These are phyloP conservation scores for Tetradesmus lagerheimii DNA, from an alignment of 139 green algal species.

Conservation along the genomic window DNA sequence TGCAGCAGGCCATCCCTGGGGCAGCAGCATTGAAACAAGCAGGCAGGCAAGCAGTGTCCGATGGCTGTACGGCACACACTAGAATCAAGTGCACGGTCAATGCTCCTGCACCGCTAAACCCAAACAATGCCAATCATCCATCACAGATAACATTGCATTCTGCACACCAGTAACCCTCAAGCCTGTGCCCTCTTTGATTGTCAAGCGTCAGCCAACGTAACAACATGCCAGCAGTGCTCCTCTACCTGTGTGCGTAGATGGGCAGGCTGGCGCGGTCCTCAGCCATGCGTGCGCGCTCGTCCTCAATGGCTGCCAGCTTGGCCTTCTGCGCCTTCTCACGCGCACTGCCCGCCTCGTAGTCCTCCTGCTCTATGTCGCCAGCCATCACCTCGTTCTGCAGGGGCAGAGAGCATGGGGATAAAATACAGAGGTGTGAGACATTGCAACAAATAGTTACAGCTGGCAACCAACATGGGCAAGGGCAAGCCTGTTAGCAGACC, in stretches of 20 bases:
- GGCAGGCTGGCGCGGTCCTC: slow-evolving; percentile 83
- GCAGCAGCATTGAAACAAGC: background rate
- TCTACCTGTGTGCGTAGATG: slow-evolving; percentile 87
- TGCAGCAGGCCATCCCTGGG: slow-evolving; percentile 81
- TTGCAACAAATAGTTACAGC: too few species aligned
- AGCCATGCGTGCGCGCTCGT: slow-evolving; percentile 82
- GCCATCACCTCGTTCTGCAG: slow-evolving; percentile 57
- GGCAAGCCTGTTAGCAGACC: too few species aligned
- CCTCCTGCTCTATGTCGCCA: slow-evolving; percentile 36
- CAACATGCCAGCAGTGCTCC: background rate
- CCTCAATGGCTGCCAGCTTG: slow-evolving; percentile 44
- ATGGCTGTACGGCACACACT: too few species aligned
- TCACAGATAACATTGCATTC: too few species aligned
- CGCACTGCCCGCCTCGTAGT: slow-evolving; percentile 9
- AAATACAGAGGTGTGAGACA: too few species aligned
- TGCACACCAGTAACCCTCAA: too few species aligned
- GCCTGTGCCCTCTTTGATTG: too few species aligned
- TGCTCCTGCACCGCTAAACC: too few species aligned
- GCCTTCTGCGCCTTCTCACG: slow-evolving; percentile 7
- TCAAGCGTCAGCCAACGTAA: too few species aligned
- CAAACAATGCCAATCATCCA: too few species aligned
- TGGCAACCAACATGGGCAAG: too few species aligned
- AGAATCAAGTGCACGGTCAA: too few species aligned
- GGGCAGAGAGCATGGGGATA: background rate
- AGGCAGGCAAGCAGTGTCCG: background rate